Evolutionary conservation across 1,284 basidiomycete genomes (phyloP), one percentile per base, ranked within the genome.

Genomic region (Albatrellus sp.): DNA sequence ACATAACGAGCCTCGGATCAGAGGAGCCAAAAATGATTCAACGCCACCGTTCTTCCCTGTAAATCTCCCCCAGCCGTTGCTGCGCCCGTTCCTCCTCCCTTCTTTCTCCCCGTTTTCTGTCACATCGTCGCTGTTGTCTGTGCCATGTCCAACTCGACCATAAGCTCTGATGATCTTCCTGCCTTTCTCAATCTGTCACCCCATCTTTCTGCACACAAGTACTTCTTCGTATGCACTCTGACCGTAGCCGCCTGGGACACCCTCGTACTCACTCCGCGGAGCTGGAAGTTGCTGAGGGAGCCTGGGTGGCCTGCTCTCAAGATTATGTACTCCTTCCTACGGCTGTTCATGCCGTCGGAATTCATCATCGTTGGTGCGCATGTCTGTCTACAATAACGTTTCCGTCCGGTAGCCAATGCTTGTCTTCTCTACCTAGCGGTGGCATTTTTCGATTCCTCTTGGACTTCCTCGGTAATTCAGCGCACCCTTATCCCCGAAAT

Each of bases 231-330:
- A 47, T 89, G 85, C 65, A 85, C 85, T 0, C 72, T 89, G 48
- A 89, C 85, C 41, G 82, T 89, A 45, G 81, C 85, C 0, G 85
- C 85, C 9, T 88, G 85, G 85, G 85, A 89, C 55, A 79, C 84
- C 30, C 75, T 89, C 52, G 85, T 89, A 17, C 71, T 89, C 37
- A 80, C 77, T 5, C 85, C 85, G 0, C 66, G 85, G 41, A 78
- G 79, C 44, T 88, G 78, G 73, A 72, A 78, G 35, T 73, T 89
- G 45, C 60, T 77, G 52, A 75, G 72, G 55, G 66, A 69, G n/a
- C 66, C 69, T 37, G 76, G 75, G 53, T 88, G 85, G 85, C 84
- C 85, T 0, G 59, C 70, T 0, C 73, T 89, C 57, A 89, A 89
- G 61, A 60, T 77, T 35, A 64, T 86, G 37, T 87, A 79, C 64